Evolutionary conservation across 768 basidiomycete genomes (phyloP).

Genomic region (Lactarius trivialis): DNA sequence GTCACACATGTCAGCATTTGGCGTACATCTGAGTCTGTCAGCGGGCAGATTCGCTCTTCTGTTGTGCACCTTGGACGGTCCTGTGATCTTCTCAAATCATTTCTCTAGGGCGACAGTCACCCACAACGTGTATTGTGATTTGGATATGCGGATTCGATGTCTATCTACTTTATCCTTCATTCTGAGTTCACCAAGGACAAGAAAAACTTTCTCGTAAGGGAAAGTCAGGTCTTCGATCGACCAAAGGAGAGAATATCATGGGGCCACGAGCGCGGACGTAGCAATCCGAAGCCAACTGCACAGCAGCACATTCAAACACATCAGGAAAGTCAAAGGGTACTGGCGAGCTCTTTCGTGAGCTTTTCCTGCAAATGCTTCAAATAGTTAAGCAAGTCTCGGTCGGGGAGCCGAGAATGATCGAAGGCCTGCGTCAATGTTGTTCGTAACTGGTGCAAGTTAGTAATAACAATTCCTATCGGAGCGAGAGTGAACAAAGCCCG

Average conservation of each 20-base stretch:
- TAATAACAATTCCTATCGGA: background rate
- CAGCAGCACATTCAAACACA: background rate
- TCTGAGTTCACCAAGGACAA: background rate
- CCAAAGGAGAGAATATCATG: background rate
- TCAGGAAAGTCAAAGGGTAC: conserved; percentile 30
- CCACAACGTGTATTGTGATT: background rate
- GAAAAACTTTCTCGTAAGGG: background rate
- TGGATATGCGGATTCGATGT: background rate
- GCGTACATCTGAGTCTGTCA: no score
- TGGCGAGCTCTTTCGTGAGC: conserved; percentile 49
- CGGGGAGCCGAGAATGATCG: conserved; percentile 67
- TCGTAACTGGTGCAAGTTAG: conserved; percentile 44
- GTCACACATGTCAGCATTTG: no score
- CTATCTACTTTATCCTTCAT: background rate
- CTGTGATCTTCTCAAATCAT: background rate
- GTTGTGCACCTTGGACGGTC: background rate
- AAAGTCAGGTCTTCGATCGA: background rate
- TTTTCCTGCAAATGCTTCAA: conserved; percentile 65
- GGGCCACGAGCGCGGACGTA: background rate
- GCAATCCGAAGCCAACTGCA: background rate
- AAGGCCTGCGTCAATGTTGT: conserved; percentile 70
- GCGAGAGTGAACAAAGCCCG: background rate
- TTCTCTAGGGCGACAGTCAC: background rate
- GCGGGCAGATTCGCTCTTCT: no score
- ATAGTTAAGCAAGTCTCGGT: conserved; percentile 59